Evolutionary conservation across 202 grass and related monocot species (phyloP), one percentile per base, ranked within the genome.

Genomic region (Thinopyrum obtusiflorum): DNA sequence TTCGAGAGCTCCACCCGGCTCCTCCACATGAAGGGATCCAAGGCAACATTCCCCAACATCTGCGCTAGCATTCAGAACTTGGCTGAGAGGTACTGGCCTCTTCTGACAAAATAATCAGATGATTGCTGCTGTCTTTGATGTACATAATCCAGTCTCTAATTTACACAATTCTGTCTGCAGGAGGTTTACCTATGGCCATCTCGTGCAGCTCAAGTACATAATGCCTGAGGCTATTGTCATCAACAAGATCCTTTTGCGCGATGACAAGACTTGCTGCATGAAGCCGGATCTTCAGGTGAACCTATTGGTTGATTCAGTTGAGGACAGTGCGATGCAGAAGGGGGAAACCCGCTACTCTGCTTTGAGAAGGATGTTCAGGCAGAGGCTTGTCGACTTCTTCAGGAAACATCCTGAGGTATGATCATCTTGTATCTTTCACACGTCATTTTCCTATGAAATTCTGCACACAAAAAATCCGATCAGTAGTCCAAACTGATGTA

Each of bases 181-280:
- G 90, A 94, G 89, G 51, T 97, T 95, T 83, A 92, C 95, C 11
- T 90, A 95, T 70, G 72, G 74, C 12, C 86, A 98, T 88, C 90
- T 98, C 20, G 95, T 89, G 0, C 92, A 95, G 75, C 86, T 98
- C 39, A 93, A 93, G 81, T 88, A 98, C 82, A 89, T 95, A 64
- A 88, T 98, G 82, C 91, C 93, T 1, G 91, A 95, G 82, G 87
- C 87, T 10, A 92, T 98, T 82, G 78, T 84, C 12, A 70, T 93
- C 77, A 95, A 95, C 11, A 98, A 98, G 51, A 87, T 93, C 40
- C 89, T 93, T 82, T 27, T 90, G 77, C 90, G 79, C 2, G 95
- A 95, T 3, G 89, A 95, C 60, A 84, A n/a, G n/a, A 95, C 95
- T 28, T 94, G 89, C 65, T 95, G 95, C 29, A 92, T 97, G 95